Evolutionary conservation across 192 early-diverging fungal genomes (phyloP), one percentile per base, ranked within the genome.

Genomic region (Rhizophagus prolifer): DNA sequence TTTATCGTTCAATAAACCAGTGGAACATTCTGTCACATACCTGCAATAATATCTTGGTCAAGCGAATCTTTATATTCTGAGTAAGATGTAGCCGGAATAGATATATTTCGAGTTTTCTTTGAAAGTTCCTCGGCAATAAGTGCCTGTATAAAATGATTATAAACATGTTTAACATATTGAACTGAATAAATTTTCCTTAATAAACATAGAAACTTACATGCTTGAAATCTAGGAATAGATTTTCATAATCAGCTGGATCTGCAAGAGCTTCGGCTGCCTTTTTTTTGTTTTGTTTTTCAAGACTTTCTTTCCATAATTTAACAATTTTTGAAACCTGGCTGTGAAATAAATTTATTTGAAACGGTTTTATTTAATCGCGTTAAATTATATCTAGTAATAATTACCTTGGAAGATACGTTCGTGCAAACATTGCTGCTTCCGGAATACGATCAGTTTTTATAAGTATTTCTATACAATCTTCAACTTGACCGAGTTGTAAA

Each of bases 341-440:
- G 78, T 58, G 6, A 71, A 23, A n/a, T 58, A 59, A 47, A 31
- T 63, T 38, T 38, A 38, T 38, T 38, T 63, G 65, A 62, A 19
- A n/a, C 13, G 50, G n/a, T 25, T 19, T n/a, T 21, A 30, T 12
- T 44, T 44, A 44, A 9, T 44, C 4, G 3, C 10, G 12, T 12
- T 44, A 12, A 44, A 44, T 12, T 44, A n/a, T n/a, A n/a, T n/a
- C n/a, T n/a, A n/a, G n/a, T 26, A 28, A 19, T 30, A 36, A 58
- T 44, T 76, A 85, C 83, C 83, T 87, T 14, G 98, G 98, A 61
- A 91, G 79, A 79, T 97, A 94, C 1, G 98, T 91, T 59, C 94
- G 88, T 2, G 96, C 96, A 83, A 98, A 90, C 81, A 97, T 88
- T 30, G 97, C 96, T 1, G 98, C 98, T 81, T 99, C 98, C 9